Percentiles rank a stretch among this genome's conserved stretches.
Evolutionary conservation across 2,329 filamentous ascomycete species (phyloP).

Genomic region (Hypoxylon sp.): DNA sequence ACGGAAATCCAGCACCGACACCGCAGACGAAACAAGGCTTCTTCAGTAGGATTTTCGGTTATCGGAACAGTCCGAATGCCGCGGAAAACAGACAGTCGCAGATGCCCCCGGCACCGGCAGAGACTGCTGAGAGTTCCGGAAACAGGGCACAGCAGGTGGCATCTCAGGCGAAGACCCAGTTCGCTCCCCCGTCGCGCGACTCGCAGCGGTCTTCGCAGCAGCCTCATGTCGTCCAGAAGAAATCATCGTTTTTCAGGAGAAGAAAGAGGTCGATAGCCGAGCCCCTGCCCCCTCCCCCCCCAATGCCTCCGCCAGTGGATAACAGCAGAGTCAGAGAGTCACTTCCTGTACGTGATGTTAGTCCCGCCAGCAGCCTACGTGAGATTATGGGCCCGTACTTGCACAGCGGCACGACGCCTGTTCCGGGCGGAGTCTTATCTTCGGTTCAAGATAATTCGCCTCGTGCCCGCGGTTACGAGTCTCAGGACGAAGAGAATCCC

Average conservation of each 20-base stretch:
- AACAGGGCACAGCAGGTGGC: constrained; percentile 53
- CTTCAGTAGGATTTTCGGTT: constrained; percentile 91
- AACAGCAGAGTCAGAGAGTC: constrained; percentile 37
- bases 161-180: constrained; percentile 56
- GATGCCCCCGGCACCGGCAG: constrained; percentile 48
- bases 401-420: constrained; percentile 31
- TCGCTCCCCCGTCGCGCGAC: constrained; percentile 61
- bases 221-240: constrained; percentile 75
- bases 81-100: constrained; percentile 41
- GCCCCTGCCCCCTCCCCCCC: constrained; percentile 65
- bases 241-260: constrained; percentile 93
- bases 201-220: constrained; percentile 51
- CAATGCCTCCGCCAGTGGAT: constrained; percentile 43
- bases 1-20: constrained; percentile 53
- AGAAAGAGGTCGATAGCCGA: constrained; percentile 90
- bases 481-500: constrained; percentile 43
- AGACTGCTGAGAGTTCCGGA: constrained; percentile 50
- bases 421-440: constrained; percentile 29
- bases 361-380: constrained; percentile 80
- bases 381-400: constrained; percentile 90
- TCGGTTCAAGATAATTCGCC: constrained; percentile 37
- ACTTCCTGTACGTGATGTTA: constrained; percentile 54
- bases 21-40: constrained; percentile 75
- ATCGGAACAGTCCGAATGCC: constrained; percentile 58
- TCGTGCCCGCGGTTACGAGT: constrained; percentile 36